Base-by-base conservation (phyloP, 2,329 filamentous ascomycete genomes). In the Scortechinia acanthostroma region DNA sequence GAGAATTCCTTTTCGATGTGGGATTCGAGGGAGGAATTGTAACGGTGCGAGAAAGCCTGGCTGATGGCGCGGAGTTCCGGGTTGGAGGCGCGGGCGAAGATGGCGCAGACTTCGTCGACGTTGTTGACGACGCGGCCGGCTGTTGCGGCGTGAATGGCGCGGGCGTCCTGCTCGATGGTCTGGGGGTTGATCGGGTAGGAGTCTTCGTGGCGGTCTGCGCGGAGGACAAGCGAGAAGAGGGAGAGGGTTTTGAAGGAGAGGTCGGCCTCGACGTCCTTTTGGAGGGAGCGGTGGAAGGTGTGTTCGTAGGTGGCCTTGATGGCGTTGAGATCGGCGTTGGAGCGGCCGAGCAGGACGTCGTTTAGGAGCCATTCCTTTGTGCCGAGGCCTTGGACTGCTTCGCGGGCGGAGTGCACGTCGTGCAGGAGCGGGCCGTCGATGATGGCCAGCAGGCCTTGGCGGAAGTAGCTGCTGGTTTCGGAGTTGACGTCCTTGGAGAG, bases 361-460 rank as follows among this genome's bases (percentile, higher is more conserved):
- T 95, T 93, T 43, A 98, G 72, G 1, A 93, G 72, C 45, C 71
- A 70, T 58, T 97, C 91, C 55, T 95, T 95, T 1, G 91, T 97
- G 4, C 93, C 93, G 1, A 80, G 60, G 0, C 91, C 90, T 43
- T 80, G 72, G 68, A 95, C 81, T 1, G 89, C 84, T 2, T 83
- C 73, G 55, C 83, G 72, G 5, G 93, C 67, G 45, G 80, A 75
- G 55, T 83, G 71, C 3, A 85, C 83, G 59, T 97, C 91, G 50
- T 88, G 75, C 43, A 80, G 68, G 6, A 96, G 71, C 0, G 91
- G 93, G 0, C 93, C 93, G 2, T 87, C 79, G 3, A 83, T 76
- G 28, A 95, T 71, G 15, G 86, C 81, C 4, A 91, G 70, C 3
- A 96, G 70, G 0, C 80, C 86, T n/a, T 78, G 76, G 50, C 84